Percentiles rank a stretch among this genome's conserved stretches.
phyloP scores from a whole-genome alignment of 371 early-diverging fungal genomes.

The Capniomyces stellatus region DNA sequence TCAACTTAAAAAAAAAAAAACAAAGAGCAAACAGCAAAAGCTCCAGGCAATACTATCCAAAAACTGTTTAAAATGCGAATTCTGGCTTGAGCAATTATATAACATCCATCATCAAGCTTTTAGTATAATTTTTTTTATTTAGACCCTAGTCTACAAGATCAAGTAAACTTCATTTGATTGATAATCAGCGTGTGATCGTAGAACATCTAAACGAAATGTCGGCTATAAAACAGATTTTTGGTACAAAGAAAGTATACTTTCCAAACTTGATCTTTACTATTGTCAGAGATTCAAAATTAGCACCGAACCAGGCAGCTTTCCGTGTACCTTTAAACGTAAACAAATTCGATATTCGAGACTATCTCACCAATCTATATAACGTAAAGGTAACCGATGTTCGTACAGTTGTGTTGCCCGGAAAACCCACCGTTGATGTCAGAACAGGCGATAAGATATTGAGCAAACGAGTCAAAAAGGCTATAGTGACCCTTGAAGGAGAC shows the following conservation, averaged over 20 bases:
- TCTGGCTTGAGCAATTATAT: too few species aligned
- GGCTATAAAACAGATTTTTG: slow-evolving; percentile 26
- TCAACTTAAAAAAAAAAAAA: too few species aligned
- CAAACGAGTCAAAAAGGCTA: slow-evolving; percentile 70
- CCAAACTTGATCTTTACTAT: slow-evolving; percentile 78
- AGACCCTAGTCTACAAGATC: too few species aligned
- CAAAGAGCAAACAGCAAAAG: too few species aligned
- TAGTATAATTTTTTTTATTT: too few species aligned
- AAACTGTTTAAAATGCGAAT: too few species aligned
- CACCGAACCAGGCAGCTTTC: slow-evolving; percentile 86
- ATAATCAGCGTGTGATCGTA: too few species aligned
- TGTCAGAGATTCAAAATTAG: slow-evolving; percentile 51
- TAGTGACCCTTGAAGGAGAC: slow-evolving; percentile 70
- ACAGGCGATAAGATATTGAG: slow-evolving; percentile 27
- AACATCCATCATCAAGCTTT: too few species aligned
- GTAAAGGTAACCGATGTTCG: slow-evolving; percentile 71
- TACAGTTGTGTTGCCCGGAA: slow-evolving; percentile 64
- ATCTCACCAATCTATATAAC: slow-evolving; percentile 69
- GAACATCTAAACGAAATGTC: too few species aligned
- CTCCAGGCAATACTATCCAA: too few species aligned
- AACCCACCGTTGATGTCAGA: slow-evolving; percentile 29
- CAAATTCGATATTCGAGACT: slow-evolving; percentile 84
- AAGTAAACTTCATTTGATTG: too few species aligned
- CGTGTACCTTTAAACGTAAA: slow-evolving; percentile 77
- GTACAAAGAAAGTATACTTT: slow-evolving; percentile 56